phyloP scores from a whole-genome alignment of 805 yeast genomes.

The Clavispora phyllophila region DNA sequence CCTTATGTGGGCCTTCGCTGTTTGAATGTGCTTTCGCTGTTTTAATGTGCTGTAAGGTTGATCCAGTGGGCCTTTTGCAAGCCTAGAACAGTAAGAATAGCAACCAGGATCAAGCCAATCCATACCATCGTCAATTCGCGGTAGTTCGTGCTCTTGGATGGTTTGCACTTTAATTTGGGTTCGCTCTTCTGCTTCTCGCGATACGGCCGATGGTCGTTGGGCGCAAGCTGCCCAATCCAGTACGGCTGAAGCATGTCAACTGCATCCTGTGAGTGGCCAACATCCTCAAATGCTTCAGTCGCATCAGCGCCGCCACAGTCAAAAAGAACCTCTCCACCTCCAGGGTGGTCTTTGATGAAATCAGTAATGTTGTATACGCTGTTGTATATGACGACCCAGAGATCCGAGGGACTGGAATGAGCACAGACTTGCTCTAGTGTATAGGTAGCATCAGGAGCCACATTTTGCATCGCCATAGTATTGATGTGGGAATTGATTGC shows the following conservation, averaged over 20 bases:
- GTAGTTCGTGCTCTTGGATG: background rate
- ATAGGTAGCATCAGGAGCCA: background rate
- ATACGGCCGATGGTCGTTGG: slow-evolving; percentile 2
- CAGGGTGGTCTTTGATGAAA: slow-evolving; percentile 77
- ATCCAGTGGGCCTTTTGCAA: slow-evolving; percentile 15
- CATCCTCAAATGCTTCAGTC: slow-evolving; percentile 56
- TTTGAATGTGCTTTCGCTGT: too few species aligned
- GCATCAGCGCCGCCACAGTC: slow-evolving; percentile 80
- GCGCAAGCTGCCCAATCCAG: slow-evolving; percentile 8
- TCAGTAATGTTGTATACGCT: slow-evolving; percentile 72
- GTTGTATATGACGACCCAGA: slow-evolving; percentile 82
- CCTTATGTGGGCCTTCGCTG: too few species aligned
- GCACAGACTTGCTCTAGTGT: slow-evolving; percentile 48
- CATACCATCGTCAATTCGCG: slow-evolving; percentile 1
- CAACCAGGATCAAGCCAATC: slow-evolving; percentile 7
- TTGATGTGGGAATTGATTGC: background rate
- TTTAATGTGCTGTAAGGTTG: slow-evolving; percentile 4
- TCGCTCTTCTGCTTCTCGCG: background rate
- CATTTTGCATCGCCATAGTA: background rate
- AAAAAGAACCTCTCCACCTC: slow-evolving; percentile 64
- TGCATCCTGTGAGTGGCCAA: slow-evolving; percentile 16
- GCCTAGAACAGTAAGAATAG: slow-evolving; percentile 6
- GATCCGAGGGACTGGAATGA: slow-evolving; percentile 70
- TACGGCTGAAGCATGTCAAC: slow-evolving; percentile 14
- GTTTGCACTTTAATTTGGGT: background rate